Conservation (phyloP, 495 filamentous ascomycete species). For the Wilcoxina mikolae region DNA sequence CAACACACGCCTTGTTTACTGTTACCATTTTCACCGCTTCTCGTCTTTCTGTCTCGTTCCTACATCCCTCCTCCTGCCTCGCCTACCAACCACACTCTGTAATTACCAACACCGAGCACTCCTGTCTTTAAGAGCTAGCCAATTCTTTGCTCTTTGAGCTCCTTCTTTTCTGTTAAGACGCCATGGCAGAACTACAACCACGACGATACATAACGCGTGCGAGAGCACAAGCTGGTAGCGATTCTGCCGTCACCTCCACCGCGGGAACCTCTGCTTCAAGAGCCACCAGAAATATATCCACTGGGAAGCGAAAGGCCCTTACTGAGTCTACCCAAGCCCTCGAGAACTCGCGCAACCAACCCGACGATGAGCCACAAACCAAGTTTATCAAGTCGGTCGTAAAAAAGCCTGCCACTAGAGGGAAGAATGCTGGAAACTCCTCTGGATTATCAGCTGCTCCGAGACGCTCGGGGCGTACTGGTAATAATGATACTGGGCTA, state of each 20-base stretch:
- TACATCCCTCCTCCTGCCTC: too few species aligned
- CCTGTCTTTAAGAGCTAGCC: neutral
- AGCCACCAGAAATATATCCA: neutral
- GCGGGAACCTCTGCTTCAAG: constrained; percentile 1
- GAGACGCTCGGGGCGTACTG: constrained; percentile 2
- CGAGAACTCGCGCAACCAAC: neutral
- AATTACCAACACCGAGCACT: neutral
- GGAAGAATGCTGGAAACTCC: neutral
- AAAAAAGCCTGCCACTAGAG: neutral
- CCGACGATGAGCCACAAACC: neutral
- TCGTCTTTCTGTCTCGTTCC: neutral
- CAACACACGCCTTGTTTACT: neutral
- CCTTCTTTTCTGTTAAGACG: neutral
- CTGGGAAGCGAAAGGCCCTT: constrained; percentile 7
- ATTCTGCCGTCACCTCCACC: constrained; percentile 1
- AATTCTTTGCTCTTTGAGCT: neutral
- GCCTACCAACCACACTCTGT: neutral
- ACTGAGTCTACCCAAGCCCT: neutral
- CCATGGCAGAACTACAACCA: constrained; percentile 4
- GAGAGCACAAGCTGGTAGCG: constrained; percentile 17
- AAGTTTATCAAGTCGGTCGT: too few species aligned
- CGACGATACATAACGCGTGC: constrained; percentile 24
- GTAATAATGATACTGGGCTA: neutral
- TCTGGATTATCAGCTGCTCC: constrained; percentile 3
- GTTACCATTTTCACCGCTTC: neutral